Conservation (phyloP, 2,329 filamentous ascomycete species). For the Fusarium phyllophilum region DNA sequence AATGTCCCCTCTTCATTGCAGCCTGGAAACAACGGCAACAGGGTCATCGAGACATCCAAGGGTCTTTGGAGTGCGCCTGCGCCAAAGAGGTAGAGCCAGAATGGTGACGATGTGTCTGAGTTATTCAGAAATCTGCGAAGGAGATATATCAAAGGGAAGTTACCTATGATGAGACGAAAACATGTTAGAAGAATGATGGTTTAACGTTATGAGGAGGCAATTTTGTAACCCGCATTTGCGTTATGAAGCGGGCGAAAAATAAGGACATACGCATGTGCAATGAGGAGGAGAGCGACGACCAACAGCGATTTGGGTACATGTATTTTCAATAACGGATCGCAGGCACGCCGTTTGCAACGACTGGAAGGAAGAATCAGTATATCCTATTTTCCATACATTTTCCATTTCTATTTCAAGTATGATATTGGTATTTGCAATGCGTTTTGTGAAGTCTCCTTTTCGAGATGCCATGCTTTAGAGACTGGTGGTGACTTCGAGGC, state of each 20-base stretch:
- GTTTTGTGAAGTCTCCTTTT: background rate
- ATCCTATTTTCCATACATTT: slow-evolving; percentile 7
- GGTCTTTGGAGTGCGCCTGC: slow-evolving; percentile 65
- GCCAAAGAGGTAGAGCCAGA: slow-evolving; percentile 39
- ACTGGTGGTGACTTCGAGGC: slow-evolving; percentile 16
- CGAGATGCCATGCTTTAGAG: slow-evolving; percentile 24
- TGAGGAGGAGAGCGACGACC: background rate
- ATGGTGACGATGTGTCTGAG: background rate
- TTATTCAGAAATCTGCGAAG: background rate
- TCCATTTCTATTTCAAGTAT: background rate
- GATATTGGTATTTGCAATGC: background rate
- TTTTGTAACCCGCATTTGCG: background rate
- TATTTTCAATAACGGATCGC: slow-evolving; percentile 21
- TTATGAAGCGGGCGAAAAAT: background rate
- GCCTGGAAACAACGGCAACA: slow-evolving; percentile 65
- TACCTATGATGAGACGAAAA: background rate
- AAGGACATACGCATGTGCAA: background rate
- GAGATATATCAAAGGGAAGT: background rate
- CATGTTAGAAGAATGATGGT: slow-evolving; percentile 1
- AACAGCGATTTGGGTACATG: slow-evolving; percentile 4
- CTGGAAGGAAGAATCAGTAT: background rate
- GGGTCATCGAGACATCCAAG: slow-evolving; percentile 70
- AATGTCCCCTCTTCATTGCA: slow-evolving; percentile 62
- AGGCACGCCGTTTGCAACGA: slow-evolving; percentile 28
- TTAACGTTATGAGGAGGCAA: background rate